Evolutionary conservation across 2,329 filamentous ascomycete species (phyloP), one percentile per base, ranked within the genome.

Genomic region (Ophiocordyceps camponoti-saundersi): DNA sequence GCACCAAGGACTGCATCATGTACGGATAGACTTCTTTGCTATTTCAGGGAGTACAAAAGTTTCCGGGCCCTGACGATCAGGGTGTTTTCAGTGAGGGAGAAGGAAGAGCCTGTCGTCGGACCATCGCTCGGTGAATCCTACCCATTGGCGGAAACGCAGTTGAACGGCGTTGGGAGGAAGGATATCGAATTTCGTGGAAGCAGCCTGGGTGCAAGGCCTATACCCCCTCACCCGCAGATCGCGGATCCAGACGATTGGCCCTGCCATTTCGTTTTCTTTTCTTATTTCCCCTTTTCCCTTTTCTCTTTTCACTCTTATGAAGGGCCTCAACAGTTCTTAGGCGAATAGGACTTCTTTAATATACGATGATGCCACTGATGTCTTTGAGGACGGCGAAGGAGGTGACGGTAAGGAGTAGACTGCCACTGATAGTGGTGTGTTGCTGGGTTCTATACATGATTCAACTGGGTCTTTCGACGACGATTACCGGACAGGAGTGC

Each of bases 21-120:
- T 63, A 65, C 60, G 57, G 62, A 61, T 65, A 65, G 63, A 65
- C 56, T 62, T 63, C 52, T 58, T 63, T 62, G 60, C 59, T 59
- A 64, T 60, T 60, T 59, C 56, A 56, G 36, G 56, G 55, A 61
- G 58, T 56, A 55, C 55, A 55, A 64, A 63, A 60, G 53, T 59
- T 59, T 53, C 50, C 53, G 55, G 59, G 53, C 57, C 50, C 53
- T 56, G 56, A 44, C 16, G 56, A 8, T 22, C 52, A 55, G 49
- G 50, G 48, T 46, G 42, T 48, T 44, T 44, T 42, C 44, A 36
- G 41, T 46, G 43, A 39, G 45, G 46, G 34, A 39, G 34, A 42
- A 40, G 40, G 8, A 45, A 46, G 30, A 36, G 36, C 41, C 32
- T 40, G 44, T 45, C 42, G 42, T 40, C 44, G 36, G 49, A 32